Conservation (phyloP, 495 filamentous ascomycete species). For the Penicillium macrosclerotiorum region DNA sequence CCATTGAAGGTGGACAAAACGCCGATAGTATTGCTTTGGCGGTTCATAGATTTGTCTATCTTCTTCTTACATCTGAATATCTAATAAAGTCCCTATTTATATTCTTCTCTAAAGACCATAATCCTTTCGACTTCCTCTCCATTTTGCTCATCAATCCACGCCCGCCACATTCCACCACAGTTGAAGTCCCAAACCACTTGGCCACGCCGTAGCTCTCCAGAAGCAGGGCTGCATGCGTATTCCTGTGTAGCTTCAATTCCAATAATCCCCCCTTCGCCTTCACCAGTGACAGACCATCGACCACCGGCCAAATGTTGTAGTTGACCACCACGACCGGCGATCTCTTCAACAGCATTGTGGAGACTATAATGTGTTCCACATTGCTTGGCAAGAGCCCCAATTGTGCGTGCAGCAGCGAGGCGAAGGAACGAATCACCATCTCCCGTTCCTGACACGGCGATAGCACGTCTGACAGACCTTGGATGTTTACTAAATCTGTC, state of each 20-base stretch:
- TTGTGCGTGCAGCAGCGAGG: slow-evolving; percentile 65
- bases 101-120: slow-evolving; percentile 59
- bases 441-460: slow-evolving; percentile 81
- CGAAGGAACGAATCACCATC: slow-evolving; percentile 90
- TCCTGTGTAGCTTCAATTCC: slow-evolving; percentile 67
- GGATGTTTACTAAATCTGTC: background rate
- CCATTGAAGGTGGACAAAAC: too few relatives aligned
- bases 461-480: slow-evolving; percentile 34
- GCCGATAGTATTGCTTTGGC: too few relatives aligned
- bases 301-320: slow-evolving; percentile 72
- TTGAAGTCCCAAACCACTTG: slow-evolving; percentile 75
- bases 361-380: slow-evolving; percentile 29
- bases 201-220: slow-evolving; percentile 36
- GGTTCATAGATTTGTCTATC: too few relatives aligned
- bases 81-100: too few relatives aligned
- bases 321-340: slow-evolving; percentile 71
- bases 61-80: too few relatives aligned
- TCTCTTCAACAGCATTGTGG: slow-evolving; percentile 52
- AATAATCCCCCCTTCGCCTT: slow-evolving; percentile 85
- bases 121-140: slow-evolving; percentile 55
- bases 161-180: slow-evolving; percentile 87
- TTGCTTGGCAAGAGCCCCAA: slow-evolving; percentile 71
- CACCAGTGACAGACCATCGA: slow-evolving; percentile 72
- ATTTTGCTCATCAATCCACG: slow-evolving; percentile 69
- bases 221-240: slow-evolving; percentile 1